Evolutionary conservation across 139 green algal species (phyloP).

Genomic region (Desmodesmus armatus): DNA sequence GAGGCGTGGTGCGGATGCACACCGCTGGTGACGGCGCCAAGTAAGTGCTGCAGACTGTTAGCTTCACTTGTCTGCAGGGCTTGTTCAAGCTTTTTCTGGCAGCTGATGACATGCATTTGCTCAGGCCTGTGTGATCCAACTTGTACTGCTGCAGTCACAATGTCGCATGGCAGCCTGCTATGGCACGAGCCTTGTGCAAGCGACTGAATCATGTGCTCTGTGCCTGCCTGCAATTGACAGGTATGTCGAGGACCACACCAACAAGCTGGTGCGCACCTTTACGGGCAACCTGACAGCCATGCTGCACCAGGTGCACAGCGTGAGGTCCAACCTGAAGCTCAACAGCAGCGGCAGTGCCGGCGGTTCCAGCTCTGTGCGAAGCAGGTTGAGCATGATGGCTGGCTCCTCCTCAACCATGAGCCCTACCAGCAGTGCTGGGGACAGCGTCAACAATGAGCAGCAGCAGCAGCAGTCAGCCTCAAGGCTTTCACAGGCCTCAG

Average conservation of each 20-base stretch:
- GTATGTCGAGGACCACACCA: slow-evolving; percentile 41
- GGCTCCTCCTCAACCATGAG: too few relatives aligned
- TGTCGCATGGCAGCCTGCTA: background rate
- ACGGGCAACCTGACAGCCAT: slow-evolving; percentile 40
- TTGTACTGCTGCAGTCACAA: background rate
- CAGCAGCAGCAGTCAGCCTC: background rate
- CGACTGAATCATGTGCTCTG: background rate
- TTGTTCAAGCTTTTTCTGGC: background rate
- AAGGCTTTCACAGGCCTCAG: background rate
- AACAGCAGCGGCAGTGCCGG: background rate
- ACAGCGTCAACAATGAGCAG: background rate
- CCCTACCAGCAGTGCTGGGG: too few relatives aligned
- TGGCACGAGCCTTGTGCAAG: background rate
- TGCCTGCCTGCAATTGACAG: background rate
- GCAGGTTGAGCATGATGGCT: too few relatives aligned
- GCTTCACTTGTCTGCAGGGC: background rate
- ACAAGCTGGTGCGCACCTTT: slow-evolving; percentile 43
- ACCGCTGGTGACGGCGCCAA: background rate
- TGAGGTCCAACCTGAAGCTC: background rate
- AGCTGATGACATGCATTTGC: background rate
- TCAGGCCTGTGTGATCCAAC: background rate
- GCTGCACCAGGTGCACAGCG: slow-evolving; percentile 31
- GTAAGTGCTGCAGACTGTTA: background rate
- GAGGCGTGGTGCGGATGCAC: background rate
- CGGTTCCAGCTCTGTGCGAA: too few relatives aligned